Conservation (phyloP, 2,329 filamentous ascomycete species). For the Ophiosphaerella narmari region DNA sequence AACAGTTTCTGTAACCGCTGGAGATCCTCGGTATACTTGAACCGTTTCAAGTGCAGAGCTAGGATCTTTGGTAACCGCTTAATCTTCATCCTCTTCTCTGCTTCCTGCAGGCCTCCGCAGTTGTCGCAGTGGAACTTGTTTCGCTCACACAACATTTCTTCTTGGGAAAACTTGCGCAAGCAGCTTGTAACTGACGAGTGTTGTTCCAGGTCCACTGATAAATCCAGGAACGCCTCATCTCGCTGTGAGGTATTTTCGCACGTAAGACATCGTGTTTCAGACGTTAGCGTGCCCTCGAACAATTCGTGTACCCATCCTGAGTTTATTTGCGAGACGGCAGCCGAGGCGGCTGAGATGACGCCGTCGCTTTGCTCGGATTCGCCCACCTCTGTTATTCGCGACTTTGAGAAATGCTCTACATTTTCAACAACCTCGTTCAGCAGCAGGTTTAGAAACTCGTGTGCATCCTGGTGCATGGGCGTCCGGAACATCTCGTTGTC, state of each 20-base stretch:
- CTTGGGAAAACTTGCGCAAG: conserved; percentile 91
- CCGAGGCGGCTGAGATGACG: conserved; percentile 21
- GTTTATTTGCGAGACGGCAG: conserved; percentile 31
- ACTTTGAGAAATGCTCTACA: conserved; percentile 83
- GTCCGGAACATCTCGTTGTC: conserved; percentile 98
- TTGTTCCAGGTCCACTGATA: conserved; percentile 94
- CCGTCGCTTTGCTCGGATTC: conserved; percentile 28
- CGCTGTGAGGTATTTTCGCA: conserved; percentile 95
- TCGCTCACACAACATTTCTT: conserved; percentile 95
- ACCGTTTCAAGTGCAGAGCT: conserved; percentile 91
- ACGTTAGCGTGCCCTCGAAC: conserved; percentile 92
- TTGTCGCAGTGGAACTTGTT: conserved; percentile 99
- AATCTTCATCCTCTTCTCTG: conserved; percentile 99
- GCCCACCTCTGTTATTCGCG: conserved; percentile 52
- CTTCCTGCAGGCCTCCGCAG: conserved; percentile 94
- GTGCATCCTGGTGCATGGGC: conserved; percentile 97
- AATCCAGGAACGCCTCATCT: conserved; percentile 92
- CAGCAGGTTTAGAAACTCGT: conserved; percentile 93
- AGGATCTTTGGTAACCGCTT: conserved; percentile 91
- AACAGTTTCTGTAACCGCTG: conserved; percentile 94
- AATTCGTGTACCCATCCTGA: conserved; percentile 91
- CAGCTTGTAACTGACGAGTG: conserved; percentile 97
- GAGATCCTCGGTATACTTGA: conserved; percentile 97
- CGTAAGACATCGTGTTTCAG: conserved; percentile 93
- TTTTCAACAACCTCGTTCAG: conserved; percentile 96